Conservation (phyloP, 345 rosid genomes). For the Sisymbrium altissimum region DNA sequence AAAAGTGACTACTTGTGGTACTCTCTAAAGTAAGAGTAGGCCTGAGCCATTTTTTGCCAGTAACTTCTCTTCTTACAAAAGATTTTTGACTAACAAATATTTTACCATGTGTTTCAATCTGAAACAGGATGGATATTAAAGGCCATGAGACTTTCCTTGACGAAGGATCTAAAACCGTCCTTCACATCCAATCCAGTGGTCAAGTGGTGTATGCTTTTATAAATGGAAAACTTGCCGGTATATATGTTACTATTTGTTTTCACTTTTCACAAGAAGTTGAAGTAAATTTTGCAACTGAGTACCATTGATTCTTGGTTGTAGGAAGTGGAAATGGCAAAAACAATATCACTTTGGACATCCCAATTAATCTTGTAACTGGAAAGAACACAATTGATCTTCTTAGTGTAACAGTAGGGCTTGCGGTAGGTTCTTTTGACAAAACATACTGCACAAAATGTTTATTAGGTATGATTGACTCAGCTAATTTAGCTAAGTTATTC, state of each 20-base stretch:
- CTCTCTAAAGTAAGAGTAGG: conserved; percentile 57
- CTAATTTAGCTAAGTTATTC: not conserved
- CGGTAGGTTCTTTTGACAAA: conserved; percentile 45
- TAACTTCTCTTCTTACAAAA: conserved; percentile 4
- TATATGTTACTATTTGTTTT: not conserved
- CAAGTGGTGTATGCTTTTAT: conserved; percentile 78
- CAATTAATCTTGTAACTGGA: conserved; percentile 56
- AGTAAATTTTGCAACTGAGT: not conserved
- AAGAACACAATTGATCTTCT: conserved; percentile 79
- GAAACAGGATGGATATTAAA: conserved; percentile 46
- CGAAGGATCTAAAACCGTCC: conserved; percentile 66
- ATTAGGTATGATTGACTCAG: not conserved
- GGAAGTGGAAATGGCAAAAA: conserved; percentile 60
- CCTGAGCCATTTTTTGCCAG: not conserved
- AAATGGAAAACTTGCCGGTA: conserved; percentile 81
- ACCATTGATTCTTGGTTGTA: conserved; percentile 30
- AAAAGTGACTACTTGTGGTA: conserved; percentile 91
- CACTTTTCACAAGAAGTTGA: not conserved
- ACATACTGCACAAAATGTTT: not conserved
- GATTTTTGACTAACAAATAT: not conserved
- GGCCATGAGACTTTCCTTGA: conserved; percentile 55
- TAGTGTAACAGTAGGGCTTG: conserved; percentile 95
- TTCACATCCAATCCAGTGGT: conserved; percentile 82
- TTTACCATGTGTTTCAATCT: no score
- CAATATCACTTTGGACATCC: conserved; percentile 62